Base-by-base conservation (phyloP, 2,329 filamentous ascomycete genomes). In the Aspergillus sclerotialis region DNA sequence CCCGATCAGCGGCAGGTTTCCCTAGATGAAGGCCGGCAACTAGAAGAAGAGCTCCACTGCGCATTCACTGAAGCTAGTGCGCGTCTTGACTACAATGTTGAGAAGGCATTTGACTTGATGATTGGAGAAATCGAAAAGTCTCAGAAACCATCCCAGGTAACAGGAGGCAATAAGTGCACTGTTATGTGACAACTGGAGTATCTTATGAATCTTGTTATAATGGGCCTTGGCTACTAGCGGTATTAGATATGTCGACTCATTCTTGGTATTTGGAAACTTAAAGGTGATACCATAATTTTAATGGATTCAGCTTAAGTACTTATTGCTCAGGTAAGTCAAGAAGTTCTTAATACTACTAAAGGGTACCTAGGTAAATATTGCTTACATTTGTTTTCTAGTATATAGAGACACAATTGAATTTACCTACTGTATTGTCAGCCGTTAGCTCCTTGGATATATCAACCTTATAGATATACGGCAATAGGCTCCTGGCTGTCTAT, bases 41-140 rank as follows among this genome's bases (percentile, higher is more conserved):
- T 95, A 27, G 81, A 84, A 6, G 83, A 90, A 52, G 85, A 92
- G 64, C 83, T 94, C 62, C 80, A 86, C 44, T 96, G 90, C 64
- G 88, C 83, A 24, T 95, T 87, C 77, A 94, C 88, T 30, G 92
- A 98, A 67, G 88, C 92, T 36, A 93, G 85, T 56, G 92, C 92
- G 17, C 78, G 89, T 38, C 93, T 92, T 65, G 89, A 95, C 61
- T 86, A 89, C 68, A 94, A 96, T 58, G 92, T 98, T 31, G 73
- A 75, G 50, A 89, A 87, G 63, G 86, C 87, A 2, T 98, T 98
- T 57, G 90, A 96, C 65, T 73, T 93, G 44, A 82, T 98, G 70
- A 88, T 98, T 52, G 85, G 76, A 31, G 85, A 96, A 69, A 89
- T 98, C 44, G 92, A 98, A 67, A 94, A 93, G 66, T 80, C 82